A percentile compares a stretch with the other conserved stretches of the same genome.
These are phyloP conservation scores for Castanospermum australe DNA, from an alignment of 306 rosid species.

Conservation along the genomic window DNA sequence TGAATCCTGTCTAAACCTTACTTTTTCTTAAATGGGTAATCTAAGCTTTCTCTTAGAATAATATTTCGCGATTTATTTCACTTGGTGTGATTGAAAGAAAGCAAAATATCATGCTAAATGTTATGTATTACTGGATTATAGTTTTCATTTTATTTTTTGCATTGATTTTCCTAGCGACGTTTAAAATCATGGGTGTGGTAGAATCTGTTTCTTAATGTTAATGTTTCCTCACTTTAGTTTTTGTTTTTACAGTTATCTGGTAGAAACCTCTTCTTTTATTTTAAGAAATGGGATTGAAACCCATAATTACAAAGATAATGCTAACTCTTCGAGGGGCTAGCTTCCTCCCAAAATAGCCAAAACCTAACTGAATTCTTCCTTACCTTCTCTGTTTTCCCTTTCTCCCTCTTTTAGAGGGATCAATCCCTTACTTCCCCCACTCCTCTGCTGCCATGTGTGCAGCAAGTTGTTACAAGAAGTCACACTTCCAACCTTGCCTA, in stretches of 20 bases:
- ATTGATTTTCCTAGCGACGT: neutral
- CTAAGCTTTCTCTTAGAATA: neutral
- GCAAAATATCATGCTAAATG: neutral
- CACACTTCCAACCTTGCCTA: too few species aligned
- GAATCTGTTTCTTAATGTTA: neutral
- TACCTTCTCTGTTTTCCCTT: too few species aligned
- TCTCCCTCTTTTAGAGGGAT: too few species aligned
- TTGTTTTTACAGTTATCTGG: conserved; percentile 1
- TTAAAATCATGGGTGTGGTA: neutral
- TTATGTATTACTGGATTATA: neutral
- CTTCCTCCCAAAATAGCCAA: too few species aligned
- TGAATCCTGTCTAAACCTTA: neutral
- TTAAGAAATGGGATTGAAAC: too few species aligned
- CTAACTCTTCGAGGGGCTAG: too few species aligned
- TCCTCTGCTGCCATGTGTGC: too few species aligned
- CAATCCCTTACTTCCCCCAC: too few species aligned
- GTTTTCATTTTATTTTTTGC: neutral
- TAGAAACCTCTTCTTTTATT: too few species aligned
- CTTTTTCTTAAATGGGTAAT: neutral
- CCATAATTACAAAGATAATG: too few species aligned
- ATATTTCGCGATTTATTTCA: neutral
- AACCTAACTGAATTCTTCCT: too few species aligned
- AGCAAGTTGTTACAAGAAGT: too few species aligned
- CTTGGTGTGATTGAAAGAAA: neutral
- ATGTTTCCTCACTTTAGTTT: neutral